A percentile compares a stretch with the other conserved stretches of the same genome.
Evolutionary conservation across 768 basidiomycete species (phyloP).

Genomic region (Termitomyces sp.): DNA sequence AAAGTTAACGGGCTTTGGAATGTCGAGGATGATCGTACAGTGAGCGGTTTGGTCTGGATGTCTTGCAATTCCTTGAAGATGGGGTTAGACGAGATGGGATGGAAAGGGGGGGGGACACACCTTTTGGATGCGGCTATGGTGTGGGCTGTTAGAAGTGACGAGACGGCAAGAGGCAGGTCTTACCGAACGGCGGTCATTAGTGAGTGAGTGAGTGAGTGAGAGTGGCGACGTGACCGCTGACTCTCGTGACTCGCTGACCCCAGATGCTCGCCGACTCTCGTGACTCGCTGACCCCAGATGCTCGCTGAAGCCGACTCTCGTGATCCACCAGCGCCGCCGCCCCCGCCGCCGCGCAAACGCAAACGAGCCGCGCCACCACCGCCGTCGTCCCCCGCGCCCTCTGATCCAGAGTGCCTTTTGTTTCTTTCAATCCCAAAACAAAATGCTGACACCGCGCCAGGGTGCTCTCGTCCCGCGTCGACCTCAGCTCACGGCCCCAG

Average conservation of each 20-base stretch:
- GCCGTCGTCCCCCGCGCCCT: conserved; percentile 57
- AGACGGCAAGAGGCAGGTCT: too few relatives aligned
- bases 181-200: conserved; percentile 30
- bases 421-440: background rate
- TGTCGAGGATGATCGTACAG: conserved; percentile 35
- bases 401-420: conserved; percentile 40
- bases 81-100: background rate
- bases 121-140: conserved; percentile 68
- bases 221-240: too few relatives aligned
- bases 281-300: too few relatives aligned
- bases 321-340: conserved; percentile 14
- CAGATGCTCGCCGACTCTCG: too few relatives aligned
- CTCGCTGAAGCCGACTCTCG: conserved; percentile 25
- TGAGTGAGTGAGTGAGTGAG: background rate
- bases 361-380: conserved; percentile 48
- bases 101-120: conserved; percentile 27
- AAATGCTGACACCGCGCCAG: conserved; percentile 19
- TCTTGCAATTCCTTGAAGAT: conserved; percentile 59
- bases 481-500: conserved; percentile 65
- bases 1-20: conserved; percentile 7
- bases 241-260: too few relatives aligned
- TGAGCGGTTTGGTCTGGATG: conserved; percentile 58
- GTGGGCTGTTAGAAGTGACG: conserved; percentile 20
- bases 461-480: conserved; percentile 61
- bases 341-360: conserved; percentile 44